These are phyloP conservation scores for Syncephalastrum racemosum DNA, from an alignment of 371 early-diverging fungal species.

Conservation along the genomic window DNA sequence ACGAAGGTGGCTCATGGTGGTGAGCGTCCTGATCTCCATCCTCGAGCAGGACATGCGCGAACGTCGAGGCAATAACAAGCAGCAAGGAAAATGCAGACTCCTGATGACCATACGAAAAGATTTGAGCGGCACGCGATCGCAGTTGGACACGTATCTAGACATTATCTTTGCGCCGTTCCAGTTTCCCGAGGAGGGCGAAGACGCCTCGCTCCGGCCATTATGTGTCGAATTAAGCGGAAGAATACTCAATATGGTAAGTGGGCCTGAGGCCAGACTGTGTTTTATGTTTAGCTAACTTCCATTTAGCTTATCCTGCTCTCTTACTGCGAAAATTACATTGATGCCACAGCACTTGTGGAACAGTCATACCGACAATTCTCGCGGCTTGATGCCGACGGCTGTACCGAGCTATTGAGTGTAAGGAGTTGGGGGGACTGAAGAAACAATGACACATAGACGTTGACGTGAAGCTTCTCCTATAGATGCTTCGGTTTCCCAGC, in stretches of 20 bases:
- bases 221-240: slow-evolving; percentile 15
- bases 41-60: slow-evolving; percentile 17
- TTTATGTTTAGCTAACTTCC: not conserved
- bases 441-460: too few species aligned
- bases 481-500: too few species aligned
- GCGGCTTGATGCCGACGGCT: slow-evolving; percentile 10
- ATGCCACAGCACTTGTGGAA: slow-evolving; percentile 5
- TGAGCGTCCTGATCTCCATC: slow-evolving; percentile 11
- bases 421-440: not conserved
- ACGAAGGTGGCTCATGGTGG: slow-evolving; percentile 13
- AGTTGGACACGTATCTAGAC: slow-evolving; percentile 21
- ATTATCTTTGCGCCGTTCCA: slow-evolving; percentile 18
- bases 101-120: slow-evolving; percentile 12
- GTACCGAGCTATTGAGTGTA: slow-evolving; percentile 16
- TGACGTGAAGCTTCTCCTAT: too few species aligned
- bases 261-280: not conserved
- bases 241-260: slow-evolving; percentile 20
- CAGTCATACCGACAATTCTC: slow-evolving; percentile 18
- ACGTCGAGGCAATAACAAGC: slow-evolving; percentile 9
- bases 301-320: slow-evolving; percentile 15
- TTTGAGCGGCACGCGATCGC: slow-evolving; percentile 11
- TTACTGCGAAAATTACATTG: slow-evolving; percentile 15
- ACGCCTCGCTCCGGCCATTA: too few species aligned
- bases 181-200: not conserved
- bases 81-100: slow-evolving; percentile 11